Evolutionary conservation across 306 rosid genomes (phyloP), one percentile per base, ranked within the genome.

Genomic region (Geum urbanum): DNA sequence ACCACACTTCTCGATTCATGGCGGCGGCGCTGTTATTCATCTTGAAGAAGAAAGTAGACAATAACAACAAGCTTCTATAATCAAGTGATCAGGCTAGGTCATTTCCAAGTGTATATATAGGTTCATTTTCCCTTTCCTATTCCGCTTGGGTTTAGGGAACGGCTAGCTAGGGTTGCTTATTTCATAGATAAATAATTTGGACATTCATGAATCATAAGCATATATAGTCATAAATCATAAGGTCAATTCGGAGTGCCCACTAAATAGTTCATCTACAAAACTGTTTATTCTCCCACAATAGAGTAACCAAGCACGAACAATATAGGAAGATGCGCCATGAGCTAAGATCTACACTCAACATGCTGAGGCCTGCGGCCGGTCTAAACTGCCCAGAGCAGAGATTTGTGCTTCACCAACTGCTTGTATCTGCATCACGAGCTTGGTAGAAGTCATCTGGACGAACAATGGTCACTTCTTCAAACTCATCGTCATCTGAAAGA

Each of bases 391-490:
- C 44, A 55, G 71, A 44, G 14, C 40, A 47, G 24, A 4, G 18
- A 32, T 24, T 53, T 62, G 35, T 35, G 27, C 49, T 48, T 82
- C 88, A 85, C 92, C 96, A 83, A 79, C 50, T 86, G 83, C 80
- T 78, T 43, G 83, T 83, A 51, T 92, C 98, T 14, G 68, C 84
- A 67, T 92, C 96, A 40, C 88, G 86, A 5, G 92, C 60, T 67
- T 68, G 90, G 81, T 72, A 85, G 87, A 88, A 88, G 79, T 90
- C 96, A 37, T 78, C 74, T 16, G 96, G 90, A 55, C 76, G 86
- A 24, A 78, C 85, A 41, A 88, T 90, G 84, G 78, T 69, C 48
- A 88, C 82, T 78, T 85, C 97, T 86, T 92, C 98, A 71, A 90
- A 92, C 79, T 84, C 96, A 32, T 86, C 84, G 59, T 81, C 96